phyloP scores from a whole-genome alignment of 2,329 filamentous ascomycete genomes.

The Trichoderma endophyticum region DNA sequence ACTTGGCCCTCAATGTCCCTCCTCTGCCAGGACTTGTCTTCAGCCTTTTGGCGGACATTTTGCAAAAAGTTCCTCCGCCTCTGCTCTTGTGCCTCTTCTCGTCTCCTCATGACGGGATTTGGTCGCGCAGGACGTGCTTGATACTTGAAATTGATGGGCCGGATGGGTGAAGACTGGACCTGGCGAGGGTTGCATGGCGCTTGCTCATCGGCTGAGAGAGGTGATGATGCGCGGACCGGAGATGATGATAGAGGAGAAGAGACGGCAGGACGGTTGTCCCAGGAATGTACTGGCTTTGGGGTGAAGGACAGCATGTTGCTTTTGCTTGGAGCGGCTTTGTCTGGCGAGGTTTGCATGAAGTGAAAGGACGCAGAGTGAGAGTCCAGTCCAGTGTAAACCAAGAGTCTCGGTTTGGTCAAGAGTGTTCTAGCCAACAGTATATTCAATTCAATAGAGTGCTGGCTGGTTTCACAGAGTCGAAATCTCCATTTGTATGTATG shows the following conservation, averaged over 20 bases:
- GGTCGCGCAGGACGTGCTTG: slow-evolving; percentile 55
- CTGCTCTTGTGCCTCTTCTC: slow-evolving; percentile 61
- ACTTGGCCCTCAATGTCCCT: slow-evolving; percentile 60
- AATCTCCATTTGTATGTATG: not conserved
- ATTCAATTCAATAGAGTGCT: not conserved
- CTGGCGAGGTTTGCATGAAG: slow-evolving; percentile 36
- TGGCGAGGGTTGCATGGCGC: slow-evolving; percentile 38
- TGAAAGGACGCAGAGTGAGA: not conserved
- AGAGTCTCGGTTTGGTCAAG: not conserved
- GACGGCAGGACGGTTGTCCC: slow-evolving; percentile 45
- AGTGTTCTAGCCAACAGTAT: not conserved
- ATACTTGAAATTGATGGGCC: slow-evolving; percentile 45
- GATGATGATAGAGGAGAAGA: slow-evolving; percentile 60
- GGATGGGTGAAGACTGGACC: slow-evolving; percentile 45
- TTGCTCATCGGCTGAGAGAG: slow-evolving; percentile 44
- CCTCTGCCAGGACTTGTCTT: slow-evolving; percentile 58
- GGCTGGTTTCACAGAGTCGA: not conserved
- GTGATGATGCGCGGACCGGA: slow-evolving; percentile 52
- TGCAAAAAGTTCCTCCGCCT: slow-evolving; percentile 67
- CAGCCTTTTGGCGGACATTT: slow-evolving; percentile 58
- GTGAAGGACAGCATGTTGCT: slow-evolving; percentile 42
- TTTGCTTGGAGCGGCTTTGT: slow-evolving; percentile 24
- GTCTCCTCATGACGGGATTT: slow-evolving; percentile 60
- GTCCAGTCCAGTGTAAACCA: not conserved
- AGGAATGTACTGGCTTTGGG: slow-evolving; percentile 43